Base-by-base conservation (phyloP, 2,329 filamentous ascomycete genomes). In the Celoporthe dispersa region DNA sequence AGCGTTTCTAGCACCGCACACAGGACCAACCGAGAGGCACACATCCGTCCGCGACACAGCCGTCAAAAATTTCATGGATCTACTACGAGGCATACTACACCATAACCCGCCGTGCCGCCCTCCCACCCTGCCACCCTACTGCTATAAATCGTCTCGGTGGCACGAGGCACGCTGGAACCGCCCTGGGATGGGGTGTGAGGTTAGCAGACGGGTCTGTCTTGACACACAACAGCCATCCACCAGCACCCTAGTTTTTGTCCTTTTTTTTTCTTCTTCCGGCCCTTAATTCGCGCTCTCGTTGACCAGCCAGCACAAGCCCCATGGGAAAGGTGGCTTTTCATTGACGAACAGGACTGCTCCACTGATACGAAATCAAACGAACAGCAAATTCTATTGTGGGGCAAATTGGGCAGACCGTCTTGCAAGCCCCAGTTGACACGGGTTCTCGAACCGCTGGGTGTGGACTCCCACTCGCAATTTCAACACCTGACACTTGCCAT, bases 391-490 rank as follows among this genome's bases (percentile, higher is more conserved):
- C 57, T 60, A n/a, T 37, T 35, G 31, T 60, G 57, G 57, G 57
- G 57, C 57, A 60, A 37, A 37, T 35, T 37, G 16, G 57, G 33
- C 25, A 28, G 53, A 31, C 25, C 53, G 28, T 57, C 53, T 33
- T 57, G 12, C 53, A 19, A 57, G 28, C 53, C 44, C 53, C 53
- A 57, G 9, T 33, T 14, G 12, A 33, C 62, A 44, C 33, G 62
- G 41, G 16, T 64, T 28, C 62, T 64, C 25, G 39, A 64, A 51
- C 25, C 62, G 62, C 62, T 64, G 37, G 41, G 25, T 41, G 51
- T 67, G 51, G 53, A 19, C 64, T 66, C 44, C 22, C 59, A 53
- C 31, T 64, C 62, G 70, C 65, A 71, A 71, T 71, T 68, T 71
- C 65, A 37, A 60, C 64, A 68, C 37, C 39, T 51, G 61, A 64